Base-by-base conservation (phyloP, 2,329 filamentous ascomycete genomes). In the Fusarium neocosmosporiellum region DNA sequence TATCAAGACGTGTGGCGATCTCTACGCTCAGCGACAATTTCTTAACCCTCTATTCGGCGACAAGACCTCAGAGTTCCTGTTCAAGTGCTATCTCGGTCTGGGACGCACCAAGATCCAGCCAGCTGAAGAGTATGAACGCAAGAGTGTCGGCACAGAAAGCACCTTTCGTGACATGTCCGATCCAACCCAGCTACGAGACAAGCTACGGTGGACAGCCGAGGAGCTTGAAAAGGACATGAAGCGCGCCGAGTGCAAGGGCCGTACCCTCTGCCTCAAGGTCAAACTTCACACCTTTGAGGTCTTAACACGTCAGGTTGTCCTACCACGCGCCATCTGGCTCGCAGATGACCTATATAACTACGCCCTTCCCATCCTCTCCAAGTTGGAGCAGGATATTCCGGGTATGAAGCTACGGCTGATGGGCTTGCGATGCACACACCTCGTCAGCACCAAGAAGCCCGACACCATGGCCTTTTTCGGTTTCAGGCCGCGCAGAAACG, bases 201-300 rank as follows among this genome's bases (percentile, higher is more conserved):
- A 97, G 80, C 87, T 99, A 7, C 88, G 90, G n/a, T 88, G 87
- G 79, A 95, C 92, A 2, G 94, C 96, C 0, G 91, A 95, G 70
- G 95, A 97, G 72, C 85, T 99, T 5, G 95, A 98, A 79, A 93
- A 93, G 73, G 96, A 98, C 77, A 87, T 98, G 84, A 87, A 88
- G 66, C 89, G 90, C 29, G 94, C 94, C 2, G 89, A 94, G 72
- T 94, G 94, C 82, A 98, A 96, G 81, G 96, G 96, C 1, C 90
- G 94, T n/a, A 98, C 96, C 0, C 84, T 99, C 2, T 94, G 94
- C 24, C 84, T 99, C 37, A 99, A 99, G 81, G 88, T 98, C 72
- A 99, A 99, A 80, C 84, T 98, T 9, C 94, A 98, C 80, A 98
- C 95, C 0, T 99, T 96, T 77, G 95, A 98, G 81, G 93, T 98